These are phyloP conservation scores for Draba incana DNA, from an alignment of 345 rosid species.

Conservation along the genomic window DNA sequence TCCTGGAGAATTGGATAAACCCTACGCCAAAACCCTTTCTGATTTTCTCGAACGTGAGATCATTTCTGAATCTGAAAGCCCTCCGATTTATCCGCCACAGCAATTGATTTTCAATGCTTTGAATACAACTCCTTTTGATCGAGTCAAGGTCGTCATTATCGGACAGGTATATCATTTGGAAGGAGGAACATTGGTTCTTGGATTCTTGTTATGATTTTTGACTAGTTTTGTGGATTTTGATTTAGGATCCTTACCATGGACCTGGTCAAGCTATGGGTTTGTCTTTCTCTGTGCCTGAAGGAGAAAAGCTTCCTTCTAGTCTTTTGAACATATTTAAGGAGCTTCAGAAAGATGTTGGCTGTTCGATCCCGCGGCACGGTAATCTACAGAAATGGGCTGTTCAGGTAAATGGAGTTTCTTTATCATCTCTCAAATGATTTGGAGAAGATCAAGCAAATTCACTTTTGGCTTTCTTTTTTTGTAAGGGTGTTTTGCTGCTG, in stretches of 20 bases:
- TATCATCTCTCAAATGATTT: neutral
- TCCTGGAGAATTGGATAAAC: conserved; percentile 67
- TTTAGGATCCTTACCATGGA: conserved; percentile 93
- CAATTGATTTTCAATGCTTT: conserved; percentile 83
- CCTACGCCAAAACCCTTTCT: conserved; percentile 62
- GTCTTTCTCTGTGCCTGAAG: conserved; percentile 87
- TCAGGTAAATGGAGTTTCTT: conserved; percentile 54
- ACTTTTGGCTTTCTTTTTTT: conserved; percentile 23
- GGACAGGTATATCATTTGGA: conserved; percentile 61
- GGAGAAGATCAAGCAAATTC: conserved; percentile 20
- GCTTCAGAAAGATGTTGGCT: conserved; percentile 82
- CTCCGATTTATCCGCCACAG: conserved; percentile 73
- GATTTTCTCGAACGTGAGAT: conserved; percentile 66
- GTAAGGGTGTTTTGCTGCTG: conserved; percentile 84
- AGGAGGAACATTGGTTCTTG: neutral
- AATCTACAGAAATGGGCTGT: conserved; percentile 87
- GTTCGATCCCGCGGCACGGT: conserved; percentile 86
- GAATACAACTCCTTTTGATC: conserved; percentile 73
- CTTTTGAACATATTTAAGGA: conserved; percentile 89
- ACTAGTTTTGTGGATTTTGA: neutral
- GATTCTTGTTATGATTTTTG: neutral
- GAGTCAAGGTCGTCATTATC: conserved; percentile 78
- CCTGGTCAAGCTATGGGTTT: conserved; percentile 99
- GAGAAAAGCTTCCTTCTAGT: conserved; percentile 81
- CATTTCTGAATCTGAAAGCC: conserved; percentile 23